A percentile compares a stretch with the other conserved stretches of the same genome.
Conservation (phyloP, 495 filamentous ascomycete species). For the Hyaloscypha finlandica region DNA sequence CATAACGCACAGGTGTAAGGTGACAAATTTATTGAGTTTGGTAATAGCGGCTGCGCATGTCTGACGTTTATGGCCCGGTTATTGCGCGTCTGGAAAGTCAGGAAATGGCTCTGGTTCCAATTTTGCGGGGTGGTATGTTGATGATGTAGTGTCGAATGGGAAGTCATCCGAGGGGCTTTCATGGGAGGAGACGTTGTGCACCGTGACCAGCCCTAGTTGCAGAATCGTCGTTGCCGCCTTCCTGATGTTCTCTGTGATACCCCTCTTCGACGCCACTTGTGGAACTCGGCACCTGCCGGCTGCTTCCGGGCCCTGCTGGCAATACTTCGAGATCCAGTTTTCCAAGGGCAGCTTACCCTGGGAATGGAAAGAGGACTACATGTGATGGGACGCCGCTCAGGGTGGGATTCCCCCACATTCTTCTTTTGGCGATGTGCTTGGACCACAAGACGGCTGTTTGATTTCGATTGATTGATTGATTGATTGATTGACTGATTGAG, state of each 20-base stretch:
- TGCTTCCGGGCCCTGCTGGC: too few species aligned
- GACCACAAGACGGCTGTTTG: neutral
- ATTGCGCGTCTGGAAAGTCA: neutral
- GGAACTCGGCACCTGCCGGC: too few species aligned
- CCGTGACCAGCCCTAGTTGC: neutral
- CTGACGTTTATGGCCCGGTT: neutral
- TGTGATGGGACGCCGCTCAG: neutral
- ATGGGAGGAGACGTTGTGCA: neutral
- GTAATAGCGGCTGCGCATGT: neutral
- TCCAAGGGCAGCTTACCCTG: neutral
- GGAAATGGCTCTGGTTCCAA: neutral
- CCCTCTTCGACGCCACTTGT: neutral
- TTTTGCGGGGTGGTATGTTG: neutral
- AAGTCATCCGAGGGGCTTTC: conserved; percentile 5
- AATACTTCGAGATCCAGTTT: neutral
- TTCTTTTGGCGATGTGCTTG: neutral
- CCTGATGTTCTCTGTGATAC: neutral
- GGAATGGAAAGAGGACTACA: neutral
- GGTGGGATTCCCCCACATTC: neutral
- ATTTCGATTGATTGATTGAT: too few species aligned
- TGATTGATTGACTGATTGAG: too few species aligned
- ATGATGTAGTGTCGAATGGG: conserved; percentile 11
- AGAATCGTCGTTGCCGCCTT: neutral
- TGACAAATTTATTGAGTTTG: neutral
- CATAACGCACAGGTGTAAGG: neutral